Evolutionary conservation across 208 protist genomes (phyloP).

Genomic region (Entamoeba invadens): DNA sequence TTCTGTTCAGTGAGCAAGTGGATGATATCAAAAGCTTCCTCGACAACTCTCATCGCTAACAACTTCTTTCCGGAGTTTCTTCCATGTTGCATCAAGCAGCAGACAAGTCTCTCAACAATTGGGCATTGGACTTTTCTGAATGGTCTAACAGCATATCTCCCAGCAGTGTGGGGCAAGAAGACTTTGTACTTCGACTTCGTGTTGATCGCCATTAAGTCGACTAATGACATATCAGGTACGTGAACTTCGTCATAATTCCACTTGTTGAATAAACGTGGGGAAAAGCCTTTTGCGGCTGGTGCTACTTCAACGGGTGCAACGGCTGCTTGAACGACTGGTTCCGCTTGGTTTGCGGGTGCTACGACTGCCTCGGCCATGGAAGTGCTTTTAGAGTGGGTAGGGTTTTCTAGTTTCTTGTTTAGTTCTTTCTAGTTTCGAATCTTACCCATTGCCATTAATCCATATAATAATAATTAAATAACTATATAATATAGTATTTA

Average conservation of each 20-base stretch:
- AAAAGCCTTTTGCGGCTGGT: neutral
- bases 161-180: constrained; percentile 91
- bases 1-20: constrained; percentile 92
- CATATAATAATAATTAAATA: too few species aligned
- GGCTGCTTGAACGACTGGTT: too few species aligned
- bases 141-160: constrained; percentile 83
- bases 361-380: too few species aligned
- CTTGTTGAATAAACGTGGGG: neutral
- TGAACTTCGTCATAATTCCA: neutral
- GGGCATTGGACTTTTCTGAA: constrained; percentile 93
- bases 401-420: too few species aligned
- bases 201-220: neutral
- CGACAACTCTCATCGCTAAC: constrained; percentile 87
- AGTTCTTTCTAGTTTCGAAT: too few species aligned
- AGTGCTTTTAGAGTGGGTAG: too few species aligned
- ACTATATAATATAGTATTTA: too few species aligned
- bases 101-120: constrained; percentile 64
- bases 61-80: constrained; percentile 99
- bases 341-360: too few species aligned
- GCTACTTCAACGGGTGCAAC: neutral
- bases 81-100: constrained; percentile 64
- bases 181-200: neutral
- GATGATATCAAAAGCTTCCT: constrained; percentile 96
- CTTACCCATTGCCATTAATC: too few species aligned
- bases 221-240: neutral